These are phyloP conservation scores for Seiridium unicorne DNA, from an alignment of 2,329 filamentous ascomycete genomes.

Conservation along the genomic window DNA sequence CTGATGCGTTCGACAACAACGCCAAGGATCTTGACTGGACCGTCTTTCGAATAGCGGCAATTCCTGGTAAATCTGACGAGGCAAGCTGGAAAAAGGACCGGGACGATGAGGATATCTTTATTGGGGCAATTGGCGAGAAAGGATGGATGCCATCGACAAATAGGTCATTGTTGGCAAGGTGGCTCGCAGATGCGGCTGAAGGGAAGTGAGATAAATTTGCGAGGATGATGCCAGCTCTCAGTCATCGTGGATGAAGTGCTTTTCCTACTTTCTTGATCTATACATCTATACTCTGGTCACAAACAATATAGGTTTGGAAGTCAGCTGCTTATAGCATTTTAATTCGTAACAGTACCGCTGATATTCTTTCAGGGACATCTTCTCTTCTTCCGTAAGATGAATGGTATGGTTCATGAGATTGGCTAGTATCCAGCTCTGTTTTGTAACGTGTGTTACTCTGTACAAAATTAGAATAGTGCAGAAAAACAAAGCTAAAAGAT, in stretches of 20 bases:
- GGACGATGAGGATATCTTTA: constrained; percentile 18
- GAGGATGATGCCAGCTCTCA: constrained; percentile 23
- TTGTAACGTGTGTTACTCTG: no score
- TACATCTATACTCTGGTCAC: no score
- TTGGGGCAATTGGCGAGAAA: constrained; percentile 16
- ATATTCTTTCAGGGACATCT: no score
- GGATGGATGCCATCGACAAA: constrained; percentile 15
- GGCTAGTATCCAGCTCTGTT: no score
- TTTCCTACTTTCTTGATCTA: no score
- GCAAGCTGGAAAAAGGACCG: constrained; percentile 25
- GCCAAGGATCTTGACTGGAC: constrained; percentile 26
- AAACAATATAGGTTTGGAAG: no score
- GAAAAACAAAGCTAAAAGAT: no score
- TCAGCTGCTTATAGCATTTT: no score
- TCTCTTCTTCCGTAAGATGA: no score
- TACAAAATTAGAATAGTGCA: no score
- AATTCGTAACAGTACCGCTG: no score
- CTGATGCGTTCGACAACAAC: constrained; percentile 17
- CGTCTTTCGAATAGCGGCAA: constrained; percentile 21
- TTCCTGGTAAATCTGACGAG: constrained; percentile 24
- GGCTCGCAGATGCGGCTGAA: constrained; percentile 26
- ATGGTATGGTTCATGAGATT: no score
- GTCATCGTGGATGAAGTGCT: neutral
- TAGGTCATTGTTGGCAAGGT: constrained; percentile 21
- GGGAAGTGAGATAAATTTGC: constrained; percentile 14